These are phyloP conservation scores for Linnemannia zychae DNA, from an alignment of 192 early-diverging fungal species.

Conservation along the genomic window DNA sequence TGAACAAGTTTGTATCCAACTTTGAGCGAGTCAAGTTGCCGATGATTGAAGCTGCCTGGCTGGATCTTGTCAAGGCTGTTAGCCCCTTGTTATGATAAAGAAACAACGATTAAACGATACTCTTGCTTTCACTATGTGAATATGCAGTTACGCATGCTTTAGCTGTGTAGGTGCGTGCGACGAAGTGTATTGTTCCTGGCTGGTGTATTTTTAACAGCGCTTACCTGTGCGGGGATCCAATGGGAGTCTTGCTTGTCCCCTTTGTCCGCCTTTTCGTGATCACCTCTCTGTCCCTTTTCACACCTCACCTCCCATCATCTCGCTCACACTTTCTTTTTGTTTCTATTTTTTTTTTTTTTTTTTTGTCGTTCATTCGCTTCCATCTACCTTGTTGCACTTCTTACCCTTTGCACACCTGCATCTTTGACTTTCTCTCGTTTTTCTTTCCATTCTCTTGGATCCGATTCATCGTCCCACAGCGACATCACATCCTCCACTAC, in stretches of 20 bases:
- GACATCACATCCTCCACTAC: neutral
- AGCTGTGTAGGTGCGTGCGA: no score
- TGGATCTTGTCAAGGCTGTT: slow-evolving; percentile 19
- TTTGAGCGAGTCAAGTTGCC: slow-evolving; percentile 38
- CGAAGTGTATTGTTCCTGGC: no score
- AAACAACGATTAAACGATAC: no score
- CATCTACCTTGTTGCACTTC: no score
- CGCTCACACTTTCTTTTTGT: neutral
- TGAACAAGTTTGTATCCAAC: slow-evolving; percentile 46
- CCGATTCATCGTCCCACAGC: neutral
- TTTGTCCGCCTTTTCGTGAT: neutral
- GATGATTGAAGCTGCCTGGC: slow-evolving; percentile 33
- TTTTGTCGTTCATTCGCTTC: neutral
- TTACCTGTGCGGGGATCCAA: neutral
- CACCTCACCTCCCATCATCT: no score
- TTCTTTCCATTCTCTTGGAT: neutral
- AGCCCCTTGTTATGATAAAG: neutral
- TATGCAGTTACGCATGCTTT: no score
- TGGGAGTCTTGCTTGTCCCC: neutral
- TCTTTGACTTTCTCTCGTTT: no score
- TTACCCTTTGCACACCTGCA: neutral
- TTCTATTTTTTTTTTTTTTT: no score
- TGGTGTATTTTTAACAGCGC: neutral
- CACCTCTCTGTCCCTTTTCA: neutral
- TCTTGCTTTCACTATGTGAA: no score